phyloP scores from a whole-genome alignment of 768 basidiomycete genomes.

The Leccinum subgranulosum region DNA sequence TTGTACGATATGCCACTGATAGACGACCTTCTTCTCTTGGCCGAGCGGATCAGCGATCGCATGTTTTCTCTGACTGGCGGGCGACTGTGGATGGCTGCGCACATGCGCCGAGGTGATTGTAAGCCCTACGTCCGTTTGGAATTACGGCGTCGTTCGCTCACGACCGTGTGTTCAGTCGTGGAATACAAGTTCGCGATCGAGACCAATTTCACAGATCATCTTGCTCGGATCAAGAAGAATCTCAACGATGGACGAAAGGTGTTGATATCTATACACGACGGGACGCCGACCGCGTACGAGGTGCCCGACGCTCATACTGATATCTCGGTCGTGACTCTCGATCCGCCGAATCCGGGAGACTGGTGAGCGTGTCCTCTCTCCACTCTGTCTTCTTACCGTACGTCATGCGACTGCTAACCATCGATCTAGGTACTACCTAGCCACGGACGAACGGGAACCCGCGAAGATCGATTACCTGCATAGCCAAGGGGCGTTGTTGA shows the following conservation, averaged over 20 bases:
- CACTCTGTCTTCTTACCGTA: no score
- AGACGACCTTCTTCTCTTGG: slow-evolving; percentile 27
- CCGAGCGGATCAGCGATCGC: slow-evolving; percentile 29
- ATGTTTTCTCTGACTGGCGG: slow-evolving; percentile 29
- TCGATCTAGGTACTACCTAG: slow-evolving; percentile 31
- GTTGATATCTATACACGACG: slow-evolving; percentile 22
- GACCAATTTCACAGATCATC: slow-evolving; percentile 29
- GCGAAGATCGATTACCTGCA: slow-evolving; percentile 31
- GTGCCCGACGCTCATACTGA: slow-evolving; percentile 22
- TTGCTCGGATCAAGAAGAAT: slow-evolving; percentile 30
- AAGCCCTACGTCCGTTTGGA: slow-evolving; percentile 5
- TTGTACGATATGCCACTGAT: slow-evolving; percentile 29
- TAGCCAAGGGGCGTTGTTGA: slow-evolving; percentile 36
- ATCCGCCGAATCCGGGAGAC: slow-evolving; percentile 24
- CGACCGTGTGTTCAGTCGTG: slow-evolving; percentile 19
- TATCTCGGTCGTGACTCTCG: slow-evolving; percentile 16
- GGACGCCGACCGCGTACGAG: slow-evolving; percentile 13
- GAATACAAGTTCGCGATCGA: slow-evolving; percentile 35
- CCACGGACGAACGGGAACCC: slow-evolving; percentile 42
- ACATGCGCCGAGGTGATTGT: slow-evolving; percentile 47
- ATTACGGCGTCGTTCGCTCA: not conserved
- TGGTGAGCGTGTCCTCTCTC: slow-evolving; percentile 9
- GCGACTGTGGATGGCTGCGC: slow-evolving; percentile 42
- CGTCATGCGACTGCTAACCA: not conserved
- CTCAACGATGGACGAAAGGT: slow-evolving; percentile 18